Evolutionary conservation across 2,329 filamentous ascomycete genomes (phyloP).

Genomic region (Epichloe sibirici): DNA sequence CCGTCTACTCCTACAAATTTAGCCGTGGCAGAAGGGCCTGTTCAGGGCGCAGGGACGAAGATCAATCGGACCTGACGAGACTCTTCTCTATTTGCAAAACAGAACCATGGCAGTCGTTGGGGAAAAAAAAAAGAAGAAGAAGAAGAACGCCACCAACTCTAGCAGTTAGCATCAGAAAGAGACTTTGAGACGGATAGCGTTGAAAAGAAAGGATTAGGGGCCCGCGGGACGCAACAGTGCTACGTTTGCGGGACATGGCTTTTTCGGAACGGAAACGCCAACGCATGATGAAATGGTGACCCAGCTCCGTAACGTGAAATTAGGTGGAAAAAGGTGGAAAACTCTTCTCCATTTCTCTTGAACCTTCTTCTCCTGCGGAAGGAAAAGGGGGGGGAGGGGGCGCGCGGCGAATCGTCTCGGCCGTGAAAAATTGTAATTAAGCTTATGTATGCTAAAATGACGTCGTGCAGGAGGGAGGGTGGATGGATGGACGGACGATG

Average conservation of each 20-base stretch:
- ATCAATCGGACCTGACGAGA: no score
- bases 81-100: not conserved
- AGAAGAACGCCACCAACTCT: not conserved
- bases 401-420: not conserved
- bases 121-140: not conserved
- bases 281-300: no score
- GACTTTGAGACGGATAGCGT: not conserved
- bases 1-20: no score
- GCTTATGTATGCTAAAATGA: not conserved
- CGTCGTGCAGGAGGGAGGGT: not conserved
- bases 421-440: not conserved
- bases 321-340: no score
- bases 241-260: not conserved
- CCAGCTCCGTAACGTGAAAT: no score
- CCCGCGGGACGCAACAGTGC: not conserved
- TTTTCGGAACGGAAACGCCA: no score
- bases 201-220: not conserved
- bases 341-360: not conserved
- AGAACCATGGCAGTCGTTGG: not conserved
- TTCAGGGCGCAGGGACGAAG: no score
- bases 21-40: no score
- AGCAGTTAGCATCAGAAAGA: not conserved
- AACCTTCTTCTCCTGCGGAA: not conserved
- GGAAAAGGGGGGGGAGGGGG: not conserved
- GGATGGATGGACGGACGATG: no score